These are phyloP conservation scores for Polygonum maritimum DNA, from an alignment of 148 eudicot genomes.

Conservation along the genomic window DNA sequence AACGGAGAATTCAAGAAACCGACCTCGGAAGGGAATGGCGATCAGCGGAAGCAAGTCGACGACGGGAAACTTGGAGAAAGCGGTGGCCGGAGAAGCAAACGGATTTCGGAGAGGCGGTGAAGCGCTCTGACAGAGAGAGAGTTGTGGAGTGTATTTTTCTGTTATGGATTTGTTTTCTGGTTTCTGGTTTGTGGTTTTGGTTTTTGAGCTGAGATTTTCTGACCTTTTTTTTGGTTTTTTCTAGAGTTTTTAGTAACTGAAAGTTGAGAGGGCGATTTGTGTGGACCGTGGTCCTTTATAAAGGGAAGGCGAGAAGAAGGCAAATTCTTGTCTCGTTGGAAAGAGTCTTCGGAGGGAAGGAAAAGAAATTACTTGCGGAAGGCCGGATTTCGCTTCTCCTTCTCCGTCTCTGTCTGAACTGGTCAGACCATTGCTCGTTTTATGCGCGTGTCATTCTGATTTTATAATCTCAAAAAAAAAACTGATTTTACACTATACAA, in stretches of 20 bases:
- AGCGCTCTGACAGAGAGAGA: not conserved
- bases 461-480: too few relatives aligned
- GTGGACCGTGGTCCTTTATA: not conserved
- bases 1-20: not conserved
- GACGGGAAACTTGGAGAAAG: not conserved
- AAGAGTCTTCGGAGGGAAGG: constrained; percentile 1
- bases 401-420: not conserved
- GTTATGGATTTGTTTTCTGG: not conserved
- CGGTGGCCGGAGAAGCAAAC: not conserved
- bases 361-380: not conserved
- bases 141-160: not conserved
- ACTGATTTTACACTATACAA: too few relatives aligned
- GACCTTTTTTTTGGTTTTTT: not conserved
- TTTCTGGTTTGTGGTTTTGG: not conserved
- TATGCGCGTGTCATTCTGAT: too few relatives aligned
- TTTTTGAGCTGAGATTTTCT: not conserved
- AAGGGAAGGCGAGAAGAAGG: not conserved
- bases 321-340: not conserved
- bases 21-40: not conserved
- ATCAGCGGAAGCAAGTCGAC: not conserved
- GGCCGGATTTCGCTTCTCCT: not conserved
- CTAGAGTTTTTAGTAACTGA: not conserved
- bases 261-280: not conserved
- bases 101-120: not conserved
- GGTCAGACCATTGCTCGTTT: too few relatives aligned